Evolutionary conservation across 306 rosid genomes (phyloP).

Genomic region (Echinosophora koreensis): DNA sequence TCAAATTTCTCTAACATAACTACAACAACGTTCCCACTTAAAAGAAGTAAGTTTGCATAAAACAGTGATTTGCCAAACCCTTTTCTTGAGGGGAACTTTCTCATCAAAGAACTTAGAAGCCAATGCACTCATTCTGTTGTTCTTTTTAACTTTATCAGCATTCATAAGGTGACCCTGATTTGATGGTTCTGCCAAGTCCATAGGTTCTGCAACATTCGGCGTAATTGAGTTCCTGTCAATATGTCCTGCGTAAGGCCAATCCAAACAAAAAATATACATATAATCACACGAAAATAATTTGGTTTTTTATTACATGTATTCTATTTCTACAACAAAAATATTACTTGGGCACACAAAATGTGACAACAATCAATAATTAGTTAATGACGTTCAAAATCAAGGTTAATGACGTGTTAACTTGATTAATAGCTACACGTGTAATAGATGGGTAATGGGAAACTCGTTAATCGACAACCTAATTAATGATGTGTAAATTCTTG

Average conservation of each 20-base stretch:
- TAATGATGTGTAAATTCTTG: no score
- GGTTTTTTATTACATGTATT: background rate
- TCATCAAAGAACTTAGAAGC: slow-evolving; percentile 64
- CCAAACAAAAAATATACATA: slow-evolving; percentile 36
- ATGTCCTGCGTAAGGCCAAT: slow-evolving; percentile 57
- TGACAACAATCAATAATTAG: no score
- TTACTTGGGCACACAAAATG: no score
- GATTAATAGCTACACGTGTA: no score
- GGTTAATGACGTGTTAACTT: no score
- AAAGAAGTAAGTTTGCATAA: background rate
- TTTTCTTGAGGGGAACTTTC: slow-evolving; percentile 70
- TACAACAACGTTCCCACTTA: background rate
- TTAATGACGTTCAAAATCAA: no score
- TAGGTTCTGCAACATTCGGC: slow-evolving; percentile 28
- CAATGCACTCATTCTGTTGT: slow-evolving; percentile 40
- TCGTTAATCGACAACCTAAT: no score
- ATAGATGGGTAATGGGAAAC: no score
- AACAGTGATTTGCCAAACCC: slow-evolving; percentile 54
- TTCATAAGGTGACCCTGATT: slow-evolving; percentile 39
- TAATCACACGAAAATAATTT: background rate
- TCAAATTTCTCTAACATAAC: background rate
- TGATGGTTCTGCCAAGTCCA: slow-evolving; percentile 19
- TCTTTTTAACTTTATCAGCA: slow-evolving; percentile 40
- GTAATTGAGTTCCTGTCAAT: slow-evolving; percentile 47
- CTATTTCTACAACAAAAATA: background rate